Percentiles rank a stretch among this genome's conserved stretches.
Conservation (phyloP, 495 filamentous ascomycete species). For the Darksidea phi region DNA sequence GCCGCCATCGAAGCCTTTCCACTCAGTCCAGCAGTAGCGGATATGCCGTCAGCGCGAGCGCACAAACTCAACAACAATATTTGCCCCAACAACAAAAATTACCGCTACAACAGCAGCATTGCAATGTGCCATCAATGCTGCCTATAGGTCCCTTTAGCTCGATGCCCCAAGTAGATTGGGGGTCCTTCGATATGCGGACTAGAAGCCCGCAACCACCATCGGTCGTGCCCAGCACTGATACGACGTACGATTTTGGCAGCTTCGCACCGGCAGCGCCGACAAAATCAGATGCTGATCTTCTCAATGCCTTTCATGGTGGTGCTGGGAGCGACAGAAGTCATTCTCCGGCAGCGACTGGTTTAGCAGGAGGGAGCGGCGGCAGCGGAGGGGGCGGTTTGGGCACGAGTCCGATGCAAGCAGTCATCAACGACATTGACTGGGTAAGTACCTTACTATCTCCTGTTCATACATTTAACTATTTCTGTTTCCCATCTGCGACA, state of each 20-base stretch:
- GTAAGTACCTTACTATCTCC: conserved; percentile 20
- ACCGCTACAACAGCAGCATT: conserved; percentile 10
- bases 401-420: conserved; percentile 23
- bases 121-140: not conserved
- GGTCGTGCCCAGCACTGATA: not conserved
- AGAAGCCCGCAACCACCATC: not conserved
- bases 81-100: not conserved
- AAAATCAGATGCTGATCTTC: too few relatives aligned
- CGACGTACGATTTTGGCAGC: conserved; percentile 2
- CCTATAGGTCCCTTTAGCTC: not conserved
- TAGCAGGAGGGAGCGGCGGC: too few relatives aligned
- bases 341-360: not conserved
- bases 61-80: not conserved
- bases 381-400: not conserved
- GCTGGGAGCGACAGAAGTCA: too few relatives aligned
- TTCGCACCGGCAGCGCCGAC: not conserved
- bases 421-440: conserved; percentile 38
- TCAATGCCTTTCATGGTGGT: too few relatives aligned
- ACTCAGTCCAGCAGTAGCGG: not conserved
- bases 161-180: not conserved
- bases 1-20: too few relatives aligned
- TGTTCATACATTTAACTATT: too few relatives aligned
- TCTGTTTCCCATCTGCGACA: not conserved
- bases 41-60: not conserved
- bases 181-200: not conserved